A percentile compares a stretch with the other conserved stretches of the same genome.
Evolutionary conservation across 2,329 filamentous ascomycete genomes (phyloP).

Genomic region (Coniella vitis): DNA sequence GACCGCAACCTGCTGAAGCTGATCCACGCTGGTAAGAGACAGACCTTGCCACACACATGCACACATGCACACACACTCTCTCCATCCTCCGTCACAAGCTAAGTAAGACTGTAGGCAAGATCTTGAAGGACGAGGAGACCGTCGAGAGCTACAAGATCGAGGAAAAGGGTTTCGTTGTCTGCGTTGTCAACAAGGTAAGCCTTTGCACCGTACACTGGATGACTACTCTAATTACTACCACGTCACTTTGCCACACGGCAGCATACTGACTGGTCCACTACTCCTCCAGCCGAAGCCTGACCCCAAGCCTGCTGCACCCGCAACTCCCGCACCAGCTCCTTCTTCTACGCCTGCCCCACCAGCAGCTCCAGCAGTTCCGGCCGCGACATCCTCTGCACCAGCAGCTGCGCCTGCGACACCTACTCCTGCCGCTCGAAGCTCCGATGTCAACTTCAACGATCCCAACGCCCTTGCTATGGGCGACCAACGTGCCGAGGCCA

Average conservation of each 20-base stretch:
- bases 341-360: constrained; percentile 42
- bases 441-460: constrained; percentile 51
- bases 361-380: constrained; percentile 41
- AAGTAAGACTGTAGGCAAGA: constrained; percentile 67
- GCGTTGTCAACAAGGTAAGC: constrained; percentile 91
- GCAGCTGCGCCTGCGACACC: constrained; percentile 43
- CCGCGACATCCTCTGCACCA: constrained; percentile 37
- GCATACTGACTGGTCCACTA: constrained; percentile 7
- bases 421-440: constrained; percentile 39
- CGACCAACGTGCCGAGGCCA: constrained; percentile 70
- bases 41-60: neutral
- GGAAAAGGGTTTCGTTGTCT: constrained; percentile 98
- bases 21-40: constrained; percentile 82
- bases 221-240: neutral
- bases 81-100: constrained; percentile 17
- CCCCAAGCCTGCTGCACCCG: constrained; percentile 44
- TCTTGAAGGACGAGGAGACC: constrained; percentile 94
- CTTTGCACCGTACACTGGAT: too few relatives aligned
- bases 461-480: constrained; percentile 83
- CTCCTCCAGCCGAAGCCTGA: constrained; percentile 60
- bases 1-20: constrained; percentile 86
- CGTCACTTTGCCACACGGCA: constrained; percentile 1
- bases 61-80: neutral
- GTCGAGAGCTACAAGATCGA: constrained; percentile 97
- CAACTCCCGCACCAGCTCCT: constrained; percentile 53